Percentiles rank a stretch among this genome's conserved stretches.
Conservation (phyloP, 2,329 filamentous ascomycete genomes). For the Purpureocillium lavendulum region DNA sequence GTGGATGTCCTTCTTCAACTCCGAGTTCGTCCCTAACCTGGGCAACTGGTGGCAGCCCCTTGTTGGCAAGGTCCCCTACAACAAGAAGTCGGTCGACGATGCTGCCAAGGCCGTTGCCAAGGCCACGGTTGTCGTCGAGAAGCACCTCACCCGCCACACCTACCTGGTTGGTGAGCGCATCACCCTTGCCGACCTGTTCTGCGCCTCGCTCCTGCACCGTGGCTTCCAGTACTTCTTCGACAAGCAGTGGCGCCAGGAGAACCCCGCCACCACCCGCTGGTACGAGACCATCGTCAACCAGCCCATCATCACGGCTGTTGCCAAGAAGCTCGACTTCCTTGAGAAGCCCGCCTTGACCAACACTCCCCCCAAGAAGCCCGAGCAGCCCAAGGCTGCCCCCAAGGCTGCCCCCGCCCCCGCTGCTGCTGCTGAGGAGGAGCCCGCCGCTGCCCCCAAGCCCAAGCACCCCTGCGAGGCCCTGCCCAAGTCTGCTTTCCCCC, state of each 20-base stretch:
- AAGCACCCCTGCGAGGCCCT: conserved; percentile 94
- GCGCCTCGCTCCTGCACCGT: conserved; percentile 67
- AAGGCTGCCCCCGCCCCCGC: conserved; percentile 42
- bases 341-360: conserved; percentile 71
- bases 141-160: conserved; percentile 85
- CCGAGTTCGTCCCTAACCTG: conserved; percentile 67
- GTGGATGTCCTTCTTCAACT: conserved; percentile 97
- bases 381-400: conserved; percentile 57
- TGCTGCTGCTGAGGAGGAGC: conserved; percentile 28
- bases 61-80: conserved; percentile 75
- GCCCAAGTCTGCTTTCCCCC: conserved; percentile 66
- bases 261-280: conserved; percentile 89
- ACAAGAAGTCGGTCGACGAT: conserved; percentile 95
- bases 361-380: conserved; percentile 68
- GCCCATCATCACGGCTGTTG: conserved; percentile 77
- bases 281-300: conserved; percentile 91
- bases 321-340: conserved; percentile 66
- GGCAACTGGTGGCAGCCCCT: conserved; percentile 82
- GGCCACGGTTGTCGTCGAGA: conserved; percentile 67
- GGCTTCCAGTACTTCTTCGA: conserved; percentile 94
- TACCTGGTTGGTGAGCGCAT: conserved; percentile 97
- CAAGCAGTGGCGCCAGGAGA: conserved; percentile 73
- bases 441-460: conserved; percentile 65
- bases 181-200: conserved; percentile 91
- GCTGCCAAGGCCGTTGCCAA: conserved; percentile 59